Conservation (phyloP, 768 basidiomycete species). For the Tremella fuciformis region DNA sequence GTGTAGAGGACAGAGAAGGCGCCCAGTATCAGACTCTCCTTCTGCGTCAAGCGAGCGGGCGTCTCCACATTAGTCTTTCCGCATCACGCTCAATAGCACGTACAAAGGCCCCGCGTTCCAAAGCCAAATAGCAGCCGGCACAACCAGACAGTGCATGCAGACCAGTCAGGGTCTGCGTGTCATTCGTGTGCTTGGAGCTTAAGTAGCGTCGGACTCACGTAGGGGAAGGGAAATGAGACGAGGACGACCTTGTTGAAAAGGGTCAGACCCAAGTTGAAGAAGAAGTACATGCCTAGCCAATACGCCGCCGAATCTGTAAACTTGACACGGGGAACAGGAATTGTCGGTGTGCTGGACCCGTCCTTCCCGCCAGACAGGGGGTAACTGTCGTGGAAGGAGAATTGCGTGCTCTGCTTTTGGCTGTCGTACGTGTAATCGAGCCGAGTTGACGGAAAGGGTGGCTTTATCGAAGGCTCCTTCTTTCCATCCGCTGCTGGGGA, state of each 20-base stretch:
- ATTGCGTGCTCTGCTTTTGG: not conserved
- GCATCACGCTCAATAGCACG: not conserved
- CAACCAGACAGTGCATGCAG: constrained; percentile 83
- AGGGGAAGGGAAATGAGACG: constrained; percentile 89
- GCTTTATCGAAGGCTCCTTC: constrained; percentile 8
- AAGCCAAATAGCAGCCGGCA: constrained; percentile 69
- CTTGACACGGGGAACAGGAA: constrained; percentile 3
- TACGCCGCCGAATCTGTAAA: constrained; percentile 47
- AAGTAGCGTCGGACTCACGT: constrained; percentile 53
- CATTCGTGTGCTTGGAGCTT: not conserved
- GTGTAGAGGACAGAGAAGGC: constrained; percentile 88
- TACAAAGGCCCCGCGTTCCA: constrained; percentile 61
- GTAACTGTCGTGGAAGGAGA: not conserved
- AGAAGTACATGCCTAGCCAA: constrained; percentile 82
- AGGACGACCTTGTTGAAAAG: constrained; percentile 94
- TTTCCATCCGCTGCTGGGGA: constrained; percentile 9
- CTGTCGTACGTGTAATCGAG: not conserved
- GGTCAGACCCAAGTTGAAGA: constrained; percentile 85
- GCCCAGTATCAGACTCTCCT: constrained; percentile 64
- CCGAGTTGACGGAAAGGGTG: not conserved
- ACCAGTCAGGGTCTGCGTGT: constrained; percentile 70
- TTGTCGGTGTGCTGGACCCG: not conserved
- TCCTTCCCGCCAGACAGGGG: constrained; percentile 4
- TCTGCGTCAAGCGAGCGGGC: constrained; percentile 58
- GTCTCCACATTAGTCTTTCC: constrained; percentile 38